A percentile compares a stretch with the other conserved stretches of the same genome.
phyloP scores from a whole-genome alignment of 1,284 basidiomycete species.

The Pulchroboletus neoregius region DNA sequence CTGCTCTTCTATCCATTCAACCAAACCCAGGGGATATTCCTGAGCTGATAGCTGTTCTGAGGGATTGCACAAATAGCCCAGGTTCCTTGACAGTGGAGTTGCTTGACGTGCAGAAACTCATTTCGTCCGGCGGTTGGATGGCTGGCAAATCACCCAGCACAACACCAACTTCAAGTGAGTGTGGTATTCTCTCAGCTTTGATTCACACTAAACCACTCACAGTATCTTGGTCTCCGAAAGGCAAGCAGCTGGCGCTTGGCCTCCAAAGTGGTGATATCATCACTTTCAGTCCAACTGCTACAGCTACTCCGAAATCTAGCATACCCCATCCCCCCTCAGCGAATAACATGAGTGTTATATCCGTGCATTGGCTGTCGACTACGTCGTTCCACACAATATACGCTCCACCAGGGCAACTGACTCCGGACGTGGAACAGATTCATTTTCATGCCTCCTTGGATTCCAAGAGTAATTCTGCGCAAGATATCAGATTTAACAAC shows the following conservation, averaged over 20 bases:
- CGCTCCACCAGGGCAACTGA: constrained; percentile 40
- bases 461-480: constrained; percentile 48
- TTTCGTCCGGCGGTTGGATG: constrained; percentile 62
- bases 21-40: constrained; percentile 64
- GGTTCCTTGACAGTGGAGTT: constrained; percentile 47
- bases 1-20: constrained; percentile 49
- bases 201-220: constrained; percentile 12
- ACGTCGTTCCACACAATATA: constrained; percentile 70
- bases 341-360: constrained; percentile 48
- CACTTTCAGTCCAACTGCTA: constrained; percentile 62
- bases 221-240: constrained; percentile 85
- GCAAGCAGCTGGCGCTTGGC: constrained; percentile 80
- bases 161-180: constrained; percentile 56
- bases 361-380: constrained; percentile 70
- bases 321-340: constrained; percentile 53
- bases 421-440: constrained; percentile 47
- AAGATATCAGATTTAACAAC: constrained; percentile 47
- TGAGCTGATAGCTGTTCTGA: constrained; percentile 58
- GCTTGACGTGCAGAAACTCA: constrained; percentile 49
- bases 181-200: constrained; percentile 3
- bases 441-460: constrained; percentile 65
- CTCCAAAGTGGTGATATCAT: constrained; percentile 68
- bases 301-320: constrained; percentile 52
- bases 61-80: constrained; percentile 38
- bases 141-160: constrained; percentile 45